A percentile compares a stretch with the other conserved stretches of the same genome.
phyloP scores from a whole-genome alignment of 2,329 filamentous ascomycete genomes.

The Chaetomiaceae sp. region DNA sequence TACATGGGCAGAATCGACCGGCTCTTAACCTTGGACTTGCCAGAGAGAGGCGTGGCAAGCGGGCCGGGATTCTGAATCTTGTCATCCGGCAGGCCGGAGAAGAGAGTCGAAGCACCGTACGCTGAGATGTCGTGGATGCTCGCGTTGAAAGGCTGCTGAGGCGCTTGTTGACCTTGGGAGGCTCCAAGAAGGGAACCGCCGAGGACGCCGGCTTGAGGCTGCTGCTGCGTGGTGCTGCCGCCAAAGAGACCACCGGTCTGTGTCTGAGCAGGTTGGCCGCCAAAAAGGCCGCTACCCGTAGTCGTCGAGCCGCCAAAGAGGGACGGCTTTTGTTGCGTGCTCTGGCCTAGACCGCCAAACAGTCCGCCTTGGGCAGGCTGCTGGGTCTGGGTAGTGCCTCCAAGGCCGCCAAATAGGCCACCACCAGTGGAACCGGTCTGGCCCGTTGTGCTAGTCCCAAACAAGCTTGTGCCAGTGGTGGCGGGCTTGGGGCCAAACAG shows the following conservation, averaged over 20 bases:
- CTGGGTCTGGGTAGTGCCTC: conserved; percentile 31
- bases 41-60: conserved; percentile 81
- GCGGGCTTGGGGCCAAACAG: conserved; percentile 49
- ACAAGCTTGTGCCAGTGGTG: conserved; percentile 43
- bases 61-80: conserved; percentile 74
- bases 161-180: conserved; percentile 44
- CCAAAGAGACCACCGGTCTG: conserved; percentile 46
- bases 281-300: conserved; percentile 35
- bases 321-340: conserved; percentile 52
- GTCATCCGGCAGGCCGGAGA: conserved; percentile 64
- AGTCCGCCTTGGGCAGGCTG: conserved; percentile 33
- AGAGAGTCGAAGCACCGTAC: conserved; percentile 84
- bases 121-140: conserved; percentile 81
- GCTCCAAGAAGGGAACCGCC: conserved; percentile 58
- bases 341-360: conserved; percentile 49
- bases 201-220: conserved; percentile 41
- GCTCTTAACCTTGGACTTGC: conserved; percentile 69
- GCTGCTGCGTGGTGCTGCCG: conserved; percentile 44
- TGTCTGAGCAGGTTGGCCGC: conserved; percentile 17
- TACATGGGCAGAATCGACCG: conserved; percentile 78
- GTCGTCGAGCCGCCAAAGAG: conserved; percentile 46
- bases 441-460: conserved; percentile 37
- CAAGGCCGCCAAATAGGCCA: conserved; percentile 38
- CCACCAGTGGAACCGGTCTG: conserved; percentile 34
- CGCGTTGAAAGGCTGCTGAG: conserved; percentile 66